Evolutionary conservation across 805 yeast species (phyloP), one percentile per base, ranked within the genome.

Genomic region (Pichia exigua): DNA sequence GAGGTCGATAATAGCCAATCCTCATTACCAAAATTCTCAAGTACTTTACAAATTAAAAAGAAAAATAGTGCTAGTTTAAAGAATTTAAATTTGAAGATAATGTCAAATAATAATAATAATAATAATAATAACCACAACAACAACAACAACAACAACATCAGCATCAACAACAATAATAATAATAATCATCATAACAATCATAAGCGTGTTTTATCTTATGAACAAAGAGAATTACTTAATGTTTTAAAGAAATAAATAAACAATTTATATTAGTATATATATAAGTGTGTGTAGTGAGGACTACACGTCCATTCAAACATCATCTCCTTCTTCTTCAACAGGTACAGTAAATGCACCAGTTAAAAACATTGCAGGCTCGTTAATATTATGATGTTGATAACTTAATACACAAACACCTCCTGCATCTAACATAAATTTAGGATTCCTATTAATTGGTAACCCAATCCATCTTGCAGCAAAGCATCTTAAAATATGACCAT

Each of bases 351-450:
- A 89, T 0, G 95, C 92, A 46, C 96, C 95, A 3, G 96, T 86
- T 53, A 92, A 73, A 47, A 75, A 79, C 52, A 92, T 66, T 0
- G 97, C 96, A 4, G 97, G 97, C 69, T 92, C 97, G 40, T 84
- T 76, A 51, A 87, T 76, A 65, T 76, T 82, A 63, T 84, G 82
- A 66, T 91, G 98, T 61, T 88, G 95, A 67, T 91, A 91, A 57
- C 94, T 82, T 63, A 92, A 73, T 2, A 90, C 96, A 55, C 97
- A 96, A 42, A 89, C 87, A 43, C 96, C 97, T 57, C 97, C 97
- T 27, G 98, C 96, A 65, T 92, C 97, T 59, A 92, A 73, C 66
- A 92, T 73, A 66, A 90, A 83, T 58, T 83, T 80, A 11, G 97
- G 97, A 65, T 91, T 87, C 45, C 65, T 70, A 55, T 66, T 61